These are phyloP conservation scores for Alternaria longipes DNA, from an alignment of 2,329 filamentous ascomycete genomes.

Conservation along the genomic window DNA sequence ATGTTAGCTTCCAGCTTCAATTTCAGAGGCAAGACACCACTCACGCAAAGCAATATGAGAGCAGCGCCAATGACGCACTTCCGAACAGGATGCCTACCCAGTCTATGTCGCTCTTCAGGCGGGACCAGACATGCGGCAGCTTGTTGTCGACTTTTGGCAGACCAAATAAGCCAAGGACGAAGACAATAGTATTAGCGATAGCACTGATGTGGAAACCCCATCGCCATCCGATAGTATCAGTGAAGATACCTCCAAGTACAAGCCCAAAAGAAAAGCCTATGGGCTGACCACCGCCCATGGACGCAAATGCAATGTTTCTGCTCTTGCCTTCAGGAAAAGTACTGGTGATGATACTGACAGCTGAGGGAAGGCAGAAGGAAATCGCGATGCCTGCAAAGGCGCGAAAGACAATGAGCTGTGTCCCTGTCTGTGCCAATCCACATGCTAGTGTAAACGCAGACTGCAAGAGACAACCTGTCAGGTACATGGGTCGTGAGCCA, in stretches of 20 bases:
- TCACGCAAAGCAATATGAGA: conserved; percentile 64
- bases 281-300: conserved; percentile 61
- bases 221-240: conserved; percentile 61
- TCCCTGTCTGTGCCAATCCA: conserved; percentile 42
- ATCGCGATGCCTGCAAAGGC: conserved; percentile 58
- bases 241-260: conserved; percentile 61
- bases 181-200: conserved; percentile 54
- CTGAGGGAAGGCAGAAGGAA: conserved; percentile 60
- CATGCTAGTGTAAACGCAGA: conserved; percentile 58
- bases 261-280: conserved; percentile 63
- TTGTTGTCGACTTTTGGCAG: too few relatives aligned
- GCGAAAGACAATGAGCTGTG: conserved; percentile 59
- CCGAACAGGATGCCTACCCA: conserved; percentile 62
- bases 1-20: conserved; percentile 34
- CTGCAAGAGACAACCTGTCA: conserved; percentile 57
- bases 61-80: conserved; percentile 58
- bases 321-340: conserved; percentile 58
- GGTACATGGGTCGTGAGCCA: conserved; percentile 58
- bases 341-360: conserved; percentile 59
- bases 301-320: conserved; percentile 63
- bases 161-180: conserved; percentile 50
- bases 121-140: conserved; percentile 17
- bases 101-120: conserved; percentile 59
- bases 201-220: conserved; percentile 58
- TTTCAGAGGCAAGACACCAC: conserved; percentile 49